Evolutionary conservation across 768 basidiomycete species (phyloP).

Genomic region (Suillus bovinus): DNA sequence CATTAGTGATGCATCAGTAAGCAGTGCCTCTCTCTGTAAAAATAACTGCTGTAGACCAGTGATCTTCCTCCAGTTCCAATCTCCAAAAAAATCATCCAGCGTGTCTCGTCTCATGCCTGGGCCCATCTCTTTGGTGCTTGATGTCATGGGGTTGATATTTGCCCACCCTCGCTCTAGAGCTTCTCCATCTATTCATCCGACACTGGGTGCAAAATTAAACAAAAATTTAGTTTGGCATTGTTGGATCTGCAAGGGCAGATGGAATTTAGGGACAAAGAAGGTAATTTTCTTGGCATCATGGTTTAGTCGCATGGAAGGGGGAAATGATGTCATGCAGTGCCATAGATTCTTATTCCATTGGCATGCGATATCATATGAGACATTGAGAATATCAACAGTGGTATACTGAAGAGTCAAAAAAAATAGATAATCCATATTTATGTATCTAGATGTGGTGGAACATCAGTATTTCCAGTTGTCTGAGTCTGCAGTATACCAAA

Average conservation of each 20-base stretch:
- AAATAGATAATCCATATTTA: slow-evolving; percentile 25
- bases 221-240: slow-evolving; percentile 28
- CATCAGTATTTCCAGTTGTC: not conserved
- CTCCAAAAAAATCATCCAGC: slow-evolving; percentile 36
- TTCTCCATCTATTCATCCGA: slow-evolving; percentile 36
- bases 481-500: not conserved
- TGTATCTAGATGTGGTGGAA: slow-evolving; percentile 10
- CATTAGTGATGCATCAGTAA: not conserved
- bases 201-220: slow-evolving; percentile 27
- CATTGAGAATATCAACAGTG: too few relatives aligned
- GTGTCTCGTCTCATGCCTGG: slow-evolving; percentile 32
- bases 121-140: slow-evolving; percentile 37
- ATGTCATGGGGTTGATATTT: slow-evolving; percentile 27
- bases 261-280: slow-evolving; percentile 36
- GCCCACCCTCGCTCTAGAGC: slow-evolving; percentile 39
- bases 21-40: not conserved
- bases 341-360: slow-evolving; percentile 12
- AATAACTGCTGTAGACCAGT: slow-evolving; percentile 20
- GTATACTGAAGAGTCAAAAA: too few relatives aligned
- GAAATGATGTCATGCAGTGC: not conserved
- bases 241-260: slow-evolving; percentile 32
- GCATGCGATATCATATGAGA: too few relatives aligned
- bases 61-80: slow-evolving; percentile 36
- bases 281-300: not conserved
- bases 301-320: slow-evolving; percentile 1